These are phyloP conservation scores for Nannochloropsis salina DNA, from an alignment of 108 stramenopile species.

Conservation along the genomic window DNA sequence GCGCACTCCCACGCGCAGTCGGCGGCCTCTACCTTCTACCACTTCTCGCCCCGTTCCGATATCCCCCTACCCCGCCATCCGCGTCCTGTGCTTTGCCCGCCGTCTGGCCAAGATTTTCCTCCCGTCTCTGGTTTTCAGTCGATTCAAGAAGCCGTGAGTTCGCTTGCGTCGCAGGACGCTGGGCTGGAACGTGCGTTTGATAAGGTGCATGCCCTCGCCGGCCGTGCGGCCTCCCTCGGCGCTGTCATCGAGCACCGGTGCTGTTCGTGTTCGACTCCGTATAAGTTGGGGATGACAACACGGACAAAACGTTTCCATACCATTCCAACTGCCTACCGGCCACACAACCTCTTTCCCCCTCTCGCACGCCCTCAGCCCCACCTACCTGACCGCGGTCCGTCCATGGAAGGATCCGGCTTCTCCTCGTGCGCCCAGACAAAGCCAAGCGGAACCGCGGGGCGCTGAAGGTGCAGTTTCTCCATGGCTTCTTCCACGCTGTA, in stretches of 20 bases:
- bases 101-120: not conserved
- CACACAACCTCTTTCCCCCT: not conserved
- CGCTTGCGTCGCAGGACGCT: not conserved
- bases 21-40: too few relatives aligned
- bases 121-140: not conserved
- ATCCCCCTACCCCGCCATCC: not conserved
- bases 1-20: too few relatives aligned
- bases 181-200: not conserved
- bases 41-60: not conserved
- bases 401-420: not conserved
- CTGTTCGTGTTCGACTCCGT: not conserved
- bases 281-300: not conserved
- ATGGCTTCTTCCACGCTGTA: conserved; percentile 5
- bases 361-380: not conserved
- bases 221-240: not conserved
- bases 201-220: not conserved
- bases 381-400: not conserved
- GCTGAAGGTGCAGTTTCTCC: conserved; percentile 6
- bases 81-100: not conserved
- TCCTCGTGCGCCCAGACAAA: not conserved
- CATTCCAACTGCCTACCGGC: not conserved
- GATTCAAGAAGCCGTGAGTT: conserved; percentile 12
- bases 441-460: not conserved
- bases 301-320: not conserved
- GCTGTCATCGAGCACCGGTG: not conserved